These are phyloP conservation scores for Barbarea vulgaris DNA, from an alignment of 345 rosid genomes.

Conservation along the genomic window DNA sequence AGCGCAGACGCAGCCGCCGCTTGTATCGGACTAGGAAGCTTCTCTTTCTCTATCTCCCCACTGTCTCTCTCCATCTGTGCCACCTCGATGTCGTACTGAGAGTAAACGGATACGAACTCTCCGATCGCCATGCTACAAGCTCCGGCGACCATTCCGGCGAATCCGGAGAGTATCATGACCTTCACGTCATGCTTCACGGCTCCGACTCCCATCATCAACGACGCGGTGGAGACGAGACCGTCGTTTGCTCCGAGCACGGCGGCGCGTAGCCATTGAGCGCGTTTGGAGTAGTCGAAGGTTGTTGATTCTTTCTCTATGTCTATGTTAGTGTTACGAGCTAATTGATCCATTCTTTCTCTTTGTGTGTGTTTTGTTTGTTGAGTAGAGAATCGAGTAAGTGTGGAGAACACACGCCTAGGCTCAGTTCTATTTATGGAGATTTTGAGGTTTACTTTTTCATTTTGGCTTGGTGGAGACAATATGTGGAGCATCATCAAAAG, in stretches of 20 bases:
- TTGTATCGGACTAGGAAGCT: conserved; percentile 74
- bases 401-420: conserved; percentile 69
- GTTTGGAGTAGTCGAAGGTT: conserved; percentile 69
- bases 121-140: conserved; percentile 99
- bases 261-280: conserved; percentile 94
- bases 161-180: conserved; percentile 82
- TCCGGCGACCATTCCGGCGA: conserved; percentile 88
- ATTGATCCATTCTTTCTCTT: conserved; percentile 40
- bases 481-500: conserved; percentile 43
- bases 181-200: conserved; percentile 82
- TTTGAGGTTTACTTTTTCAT: conserved; percentile 26
- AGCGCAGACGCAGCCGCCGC: conserved; percentile 90
- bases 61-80: conserved; percentile 69
- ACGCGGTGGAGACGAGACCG: conserved; percentile 83
- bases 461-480: conserved; percentile 44
- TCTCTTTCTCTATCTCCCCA: conserved; percentile 40
- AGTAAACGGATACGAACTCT: conserved; percentile 86
- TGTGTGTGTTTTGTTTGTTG: conserved; percentile 10
- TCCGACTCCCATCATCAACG: conserved; percentile 91
- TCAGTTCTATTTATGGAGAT: conserved; percentile 52
- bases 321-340: conserved; percentile 35
- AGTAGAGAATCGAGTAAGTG: conserved; percentile 42
- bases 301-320: conserved; percentile 48
- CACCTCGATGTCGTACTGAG: conserved; percentile 78
- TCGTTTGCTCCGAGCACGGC: conserved; percentile 96